Conservation (phyloP, 352 stramenopile genomes). For the Globisporangium orthogonon region DNA sequence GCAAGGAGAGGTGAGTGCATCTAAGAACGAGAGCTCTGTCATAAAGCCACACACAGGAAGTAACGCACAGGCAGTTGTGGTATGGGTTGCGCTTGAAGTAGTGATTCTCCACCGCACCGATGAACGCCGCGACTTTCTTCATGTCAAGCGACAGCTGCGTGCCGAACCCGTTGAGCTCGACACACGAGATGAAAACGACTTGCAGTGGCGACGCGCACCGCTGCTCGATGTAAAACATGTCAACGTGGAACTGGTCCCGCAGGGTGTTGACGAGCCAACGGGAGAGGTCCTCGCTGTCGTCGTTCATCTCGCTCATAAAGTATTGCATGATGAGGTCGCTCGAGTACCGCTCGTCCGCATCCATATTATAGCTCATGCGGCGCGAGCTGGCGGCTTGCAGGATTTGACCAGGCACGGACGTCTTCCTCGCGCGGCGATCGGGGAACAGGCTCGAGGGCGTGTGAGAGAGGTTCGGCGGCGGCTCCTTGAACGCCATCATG, state of each 20-base stretch:
- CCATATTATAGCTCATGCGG: constrained; percentile 14
- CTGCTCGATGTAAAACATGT: constrained; percentile 59
- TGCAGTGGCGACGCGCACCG: constrained; percentile 34
- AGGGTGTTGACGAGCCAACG: constrained; percentile 45
- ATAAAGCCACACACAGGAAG: constrained; percentile 4
- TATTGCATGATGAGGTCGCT: constrained; percentile 21
- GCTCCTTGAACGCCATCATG: constrained; percentile 58
- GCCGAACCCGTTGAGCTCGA: constrained; percentile 48
- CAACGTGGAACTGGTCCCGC: constrained; percentile 51
- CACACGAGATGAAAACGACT: constrained; percentile 45
- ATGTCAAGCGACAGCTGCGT: constrained; percentile 40
- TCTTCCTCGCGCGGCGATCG: constrained; percentile 5
- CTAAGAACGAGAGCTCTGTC: constrained; percentile 3
- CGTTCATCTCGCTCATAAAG: constrained; percentile 12
- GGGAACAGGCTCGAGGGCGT: constrained; percentile 7
- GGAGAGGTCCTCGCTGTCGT: constrained; percentile 29
- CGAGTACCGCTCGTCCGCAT: constrained; percentile 11
- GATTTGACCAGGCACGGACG: constrained; percentile 9
- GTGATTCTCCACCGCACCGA: constrained; percentile 45
- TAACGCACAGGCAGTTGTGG: constrained; percentile 58
- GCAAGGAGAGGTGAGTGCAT: neutral
- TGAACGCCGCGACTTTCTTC: constrained; percentile 35
- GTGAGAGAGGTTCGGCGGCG: constrained; percentile 10
- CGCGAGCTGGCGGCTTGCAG: constrained; percentile 14
- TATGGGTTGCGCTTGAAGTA: constrained; percentile 65